phyloP scores from a whole-genome alignment of 371 early-diverging fungal species.

The Mortierella sp. region DNA sequence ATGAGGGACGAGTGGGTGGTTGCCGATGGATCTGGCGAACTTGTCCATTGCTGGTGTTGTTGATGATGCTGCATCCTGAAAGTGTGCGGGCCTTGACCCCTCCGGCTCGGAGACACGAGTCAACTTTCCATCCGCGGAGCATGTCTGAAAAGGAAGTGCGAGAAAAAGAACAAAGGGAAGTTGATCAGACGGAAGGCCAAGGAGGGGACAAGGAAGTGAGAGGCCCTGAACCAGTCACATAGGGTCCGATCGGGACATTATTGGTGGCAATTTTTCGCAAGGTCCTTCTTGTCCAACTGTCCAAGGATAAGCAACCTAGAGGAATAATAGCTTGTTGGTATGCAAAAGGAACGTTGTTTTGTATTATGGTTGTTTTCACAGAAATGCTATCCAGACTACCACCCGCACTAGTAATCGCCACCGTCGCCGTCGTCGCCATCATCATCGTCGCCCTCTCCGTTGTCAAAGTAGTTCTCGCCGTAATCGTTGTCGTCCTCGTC shows the following conservation, averaged over 20 bases:
- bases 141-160: neutral
- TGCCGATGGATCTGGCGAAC: neutral
- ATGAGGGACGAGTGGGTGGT: neutral
- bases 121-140: conserved; percentile 29
- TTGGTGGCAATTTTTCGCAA: conserved; percentile 2
- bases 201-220: neutral
- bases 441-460: conserved; percentile 52
- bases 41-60: neutral
- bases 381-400: neutral
- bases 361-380: conserved; percentile 2
- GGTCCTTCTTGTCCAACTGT: neutral
- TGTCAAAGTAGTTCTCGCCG: conserved; percentile 41
- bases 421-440: conserved; percentile 38
- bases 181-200: conserved; percentile 4
- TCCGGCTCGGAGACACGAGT: conserved; percentile 17
- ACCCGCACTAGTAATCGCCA: conserved; percentile 23
- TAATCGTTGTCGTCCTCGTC: conserved; percentile 50
- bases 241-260: neutral
- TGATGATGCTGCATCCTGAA: neutral
- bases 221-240: neutral
- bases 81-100: conserved; percentile 2
- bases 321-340: neutral
- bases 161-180: neutral
- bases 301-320: neutral
- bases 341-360: neutral